A percentile compares a stretch with the other conserved stretches of the same genome.
Conservation (phyloP, 805 yeast genomes). For the Ogataea salicorniae region DNA sequence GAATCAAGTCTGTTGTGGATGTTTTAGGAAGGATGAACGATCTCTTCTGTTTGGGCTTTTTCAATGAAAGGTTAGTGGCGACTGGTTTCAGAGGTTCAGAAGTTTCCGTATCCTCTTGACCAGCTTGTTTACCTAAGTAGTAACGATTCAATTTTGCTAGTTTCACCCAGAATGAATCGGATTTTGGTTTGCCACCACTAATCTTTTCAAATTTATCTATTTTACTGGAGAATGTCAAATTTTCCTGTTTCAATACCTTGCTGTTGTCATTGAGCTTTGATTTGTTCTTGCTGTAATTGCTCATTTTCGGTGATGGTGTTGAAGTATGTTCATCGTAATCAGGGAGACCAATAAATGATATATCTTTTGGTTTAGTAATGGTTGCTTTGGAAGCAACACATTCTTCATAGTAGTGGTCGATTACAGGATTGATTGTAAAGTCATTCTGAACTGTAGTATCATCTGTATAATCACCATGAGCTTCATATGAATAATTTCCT, state of each 20-base stretch:
- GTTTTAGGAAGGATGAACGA: not conserved
- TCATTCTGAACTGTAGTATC: slow-evolving; percentile 9
- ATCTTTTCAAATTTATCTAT: slow-evolving; percentile 27
- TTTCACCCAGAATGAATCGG: slow-evolving; percentile 9
- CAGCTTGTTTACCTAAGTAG: not conserved
- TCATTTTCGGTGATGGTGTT: slow-evolving; percentile 10
- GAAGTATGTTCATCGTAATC: not conserved
- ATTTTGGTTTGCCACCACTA: slow-evolving; percentile 21
- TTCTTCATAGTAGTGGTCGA: slow-evolving; percentile 1
- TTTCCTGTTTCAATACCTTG: not conserved
- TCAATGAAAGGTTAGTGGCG: not conserved
- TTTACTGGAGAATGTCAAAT: slow-evolving; percentile 21
- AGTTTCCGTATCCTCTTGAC: not conserved
- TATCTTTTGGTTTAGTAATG: not conserved
- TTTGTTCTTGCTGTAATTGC: not conserved
- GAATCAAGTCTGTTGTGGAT: not conserved
- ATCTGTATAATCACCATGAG: slow-evolving; percentile 4
- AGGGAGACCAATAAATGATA: not conserved
- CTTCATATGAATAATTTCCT: slow-evolving; percentile 1
- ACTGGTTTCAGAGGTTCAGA: not conserved
- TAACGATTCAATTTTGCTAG: slow-evolving; percentile 5
- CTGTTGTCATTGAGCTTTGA: not conserved
- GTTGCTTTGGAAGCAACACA: not conserved
- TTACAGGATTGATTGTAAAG: not conserved
- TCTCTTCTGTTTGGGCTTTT: not conserved